These are phyloP conservation scores for Leptosphaerulina australis DNA, from an alignment of 2,329 filamentous ascomycete genomes.

Conservation along the genomic window DNA sequence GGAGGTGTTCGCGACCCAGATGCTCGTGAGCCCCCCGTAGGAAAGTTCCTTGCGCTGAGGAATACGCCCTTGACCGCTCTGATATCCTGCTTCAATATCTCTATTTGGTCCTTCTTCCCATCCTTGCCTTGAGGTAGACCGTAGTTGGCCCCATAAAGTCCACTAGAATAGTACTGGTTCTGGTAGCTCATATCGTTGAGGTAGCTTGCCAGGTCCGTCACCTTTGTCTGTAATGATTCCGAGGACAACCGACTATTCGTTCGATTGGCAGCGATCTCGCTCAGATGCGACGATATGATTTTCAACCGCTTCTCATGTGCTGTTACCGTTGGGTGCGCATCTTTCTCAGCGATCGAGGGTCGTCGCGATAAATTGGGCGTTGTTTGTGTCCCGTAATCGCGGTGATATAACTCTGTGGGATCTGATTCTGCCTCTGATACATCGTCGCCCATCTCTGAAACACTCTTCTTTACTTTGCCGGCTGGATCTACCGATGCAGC, in stretches of 20 bases:
- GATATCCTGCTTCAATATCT: slow-evolving; percentile 75
- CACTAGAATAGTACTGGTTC: slow-evolving; percentile 52
- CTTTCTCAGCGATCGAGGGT: slow-evolving; percentile 32
- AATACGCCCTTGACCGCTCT: slow-evolving; percentile 79
- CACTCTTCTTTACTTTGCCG: slow-evolving; percentile 36
- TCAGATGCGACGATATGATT: slow-evolving; percentile 59
- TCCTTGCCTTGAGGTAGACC: slow-evolving; percentile 54
- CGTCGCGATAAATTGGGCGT: slow-evolving; percentile 58
- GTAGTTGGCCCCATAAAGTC: slow-evolving; percentile 44
- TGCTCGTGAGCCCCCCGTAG: slow-evolving; percentile 32
- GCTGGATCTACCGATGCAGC: slow-evolving; percentile 67
- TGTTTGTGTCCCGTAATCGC: slow-evolving; percentile 81
- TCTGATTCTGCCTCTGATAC: slow-evolving; percentile 61
- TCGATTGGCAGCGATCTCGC: slow-evolving; percentile 57
- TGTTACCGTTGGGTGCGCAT: slow-evolving; percentile 38
- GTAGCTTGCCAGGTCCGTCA: slow-evolving; percentile 66
- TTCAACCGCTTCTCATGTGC: slow-evolving; percentile 55
- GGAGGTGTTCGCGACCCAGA: slow-evolving; percentile 13
- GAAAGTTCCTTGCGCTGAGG: slow-evolving; percentile 76
- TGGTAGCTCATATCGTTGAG: slow-evolving; percentile 57
- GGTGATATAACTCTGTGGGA: slow-evolving; percentile 80
- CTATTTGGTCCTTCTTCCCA: slow-evolving; percentile 71
- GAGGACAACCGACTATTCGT: slow-evolving; percentile 58
- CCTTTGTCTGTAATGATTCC: slow-evolving; percentile 55
- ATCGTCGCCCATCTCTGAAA: slow-evolving; percentile 43